Conservation (phyloP, 768 basidiomycete species). For the Tylopilus intermedius region DNA sequence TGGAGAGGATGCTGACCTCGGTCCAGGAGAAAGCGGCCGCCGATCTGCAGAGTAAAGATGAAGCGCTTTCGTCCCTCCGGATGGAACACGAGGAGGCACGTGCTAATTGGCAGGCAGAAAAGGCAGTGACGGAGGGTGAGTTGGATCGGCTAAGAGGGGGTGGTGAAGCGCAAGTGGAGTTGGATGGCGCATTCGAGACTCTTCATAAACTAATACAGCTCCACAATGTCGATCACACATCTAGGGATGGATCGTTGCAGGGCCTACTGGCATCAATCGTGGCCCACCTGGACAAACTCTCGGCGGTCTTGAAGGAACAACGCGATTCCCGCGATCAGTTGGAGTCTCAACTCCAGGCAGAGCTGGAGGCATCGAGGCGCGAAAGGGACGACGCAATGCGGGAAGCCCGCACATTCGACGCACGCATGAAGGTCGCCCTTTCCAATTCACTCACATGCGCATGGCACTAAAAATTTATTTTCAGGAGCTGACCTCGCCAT, state of each 20-base stretch:
- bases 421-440: constrained; percentile 34
- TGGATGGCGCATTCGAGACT: constrained; percentile 45
- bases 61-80: constrained; percentile 35
- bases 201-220: constrained; percentile 50
- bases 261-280: constrained; percentile 46
- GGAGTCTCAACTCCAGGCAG: constrained; percentile 51
- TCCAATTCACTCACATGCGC: not conserved
- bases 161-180: constrained; percentile 40
- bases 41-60: constrained; percentile 41
- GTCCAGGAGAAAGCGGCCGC: constrained; percentile 29
- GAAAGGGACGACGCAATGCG: constrained; percentile 48
- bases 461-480: constrained; percentile 8
- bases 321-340: constrained; percentile 39
- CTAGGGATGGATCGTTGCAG: constrained; percentile 46
- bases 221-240: constrained; percentile 49
- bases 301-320: constrained; percentile 40
- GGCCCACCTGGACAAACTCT: constrained; percentile 47
- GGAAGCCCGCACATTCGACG: constrained; percentile 37
- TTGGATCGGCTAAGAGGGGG: constrained; percentile 40
- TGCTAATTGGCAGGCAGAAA: constrained; percentile 48
- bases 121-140: constrained; percentile 46
- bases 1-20: constrained; percentile 37
- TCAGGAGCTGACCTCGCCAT: constrained; percentile 22
- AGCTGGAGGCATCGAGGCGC: constrained; percentile 49
- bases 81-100: constrained; percentile 42